These are phyloP conservation scores for Lagenidium sp. DNA, from an alignment of 352 stramenopile genomes.

Conservation along the genomic window DNA sequence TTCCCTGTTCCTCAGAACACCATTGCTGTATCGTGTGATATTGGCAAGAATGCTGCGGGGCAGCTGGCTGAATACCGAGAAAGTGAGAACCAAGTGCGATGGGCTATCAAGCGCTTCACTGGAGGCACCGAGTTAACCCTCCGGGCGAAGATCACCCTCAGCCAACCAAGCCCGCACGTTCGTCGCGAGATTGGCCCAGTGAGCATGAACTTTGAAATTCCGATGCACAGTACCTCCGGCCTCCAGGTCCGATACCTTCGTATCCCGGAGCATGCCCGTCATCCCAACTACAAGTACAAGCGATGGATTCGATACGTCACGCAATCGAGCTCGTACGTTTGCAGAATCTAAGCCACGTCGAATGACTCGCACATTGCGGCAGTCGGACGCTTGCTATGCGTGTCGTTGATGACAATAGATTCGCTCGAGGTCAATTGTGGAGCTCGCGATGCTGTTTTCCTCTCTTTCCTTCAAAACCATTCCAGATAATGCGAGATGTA, in stretches of 20 bases:
- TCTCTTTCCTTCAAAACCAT: no score
- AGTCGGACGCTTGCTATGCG: no score
- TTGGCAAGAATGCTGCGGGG: conserved; percentile 58
- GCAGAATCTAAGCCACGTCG: conserved; percentile 92
- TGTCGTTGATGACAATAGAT: no score
- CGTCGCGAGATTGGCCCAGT: conserved; percentile 95
- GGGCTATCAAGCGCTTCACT: conserved; percentile 96
- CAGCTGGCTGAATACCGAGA: conserved; percentile 94
- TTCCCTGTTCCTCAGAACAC: conserved; percentile 90
- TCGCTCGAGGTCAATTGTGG: no score
- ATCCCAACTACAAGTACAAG: conserved; percentile 98
- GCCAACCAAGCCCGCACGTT: conserved; percentile 60
- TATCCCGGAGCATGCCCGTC: conserved; percentile 92
- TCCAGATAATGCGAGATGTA: no score
- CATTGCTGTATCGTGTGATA: conserved; percentile 68
- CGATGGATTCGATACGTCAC: conserved; percentile 99
- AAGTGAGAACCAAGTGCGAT: conserved; percentile 93
- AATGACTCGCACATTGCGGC: no score
- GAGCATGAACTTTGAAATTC: conserved; percentile 99
- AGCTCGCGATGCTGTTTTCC: no score
- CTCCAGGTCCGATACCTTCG: conserved; percentile 97
- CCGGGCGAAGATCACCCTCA: conserved; percentile 87
- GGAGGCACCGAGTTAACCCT: conserved; percentile 94
- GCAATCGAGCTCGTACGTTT: conserved; percentile 97
- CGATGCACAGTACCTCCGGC: conserved; percentile 99